Percentiles rank a stretch among this genome's conserved stretches.
Conservation (phyloP, 163 green algal genomes). For the Scenedesmus sp. region DNA sequence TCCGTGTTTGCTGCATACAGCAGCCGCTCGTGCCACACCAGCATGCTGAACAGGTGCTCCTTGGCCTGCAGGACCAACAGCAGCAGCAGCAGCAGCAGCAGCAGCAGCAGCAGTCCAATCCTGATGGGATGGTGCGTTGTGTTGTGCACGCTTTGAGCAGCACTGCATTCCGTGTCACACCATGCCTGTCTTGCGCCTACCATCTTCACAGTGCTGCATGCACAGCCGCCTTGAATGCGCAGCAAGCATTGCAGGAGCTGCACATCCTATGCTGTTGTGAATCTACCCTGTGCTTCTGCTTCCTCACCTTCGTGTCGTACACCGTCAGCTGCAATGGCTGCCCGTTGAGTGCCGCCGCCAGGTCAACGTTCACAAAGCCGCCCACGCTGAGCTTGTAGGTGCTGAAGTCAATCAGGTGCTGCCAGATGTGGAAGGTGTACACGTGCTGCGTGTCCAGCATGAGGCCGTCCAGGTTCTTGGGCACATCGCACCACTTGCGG, state of each 20-base stretch:
- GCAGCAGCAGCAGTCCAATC: neutral
- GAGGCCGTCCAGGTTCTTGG: slow-evolving; percentile 35
- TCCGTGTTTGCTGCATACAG: slow-evolving; percentile 32
- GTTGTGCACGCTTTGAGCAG: neutral
- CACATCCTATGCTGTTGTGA: too few relatives aligned
- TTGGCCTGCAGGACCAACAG: slow-evolving; percentile 9
- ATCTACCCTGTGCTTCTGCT: too few relatives aligned
- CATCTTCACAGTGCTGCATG: too few relatives aligned
- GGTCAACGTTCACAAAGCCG: slow-evolving; percentile 49
- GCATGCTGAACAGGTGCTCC: slow-evolving; percentile 50
- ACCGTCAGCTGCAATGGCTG: slow-evolving; percentile 58
- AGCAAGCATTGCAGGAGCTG: too few relatives aligned
- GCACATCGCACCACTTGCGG: slow-evolving; percentile 55
- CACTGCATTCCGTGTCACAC: too few relatives aligned
- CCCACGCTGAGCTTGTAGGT: slow-evolving; percentile 51
- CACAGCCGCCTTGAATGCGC: too few relatives aligned
- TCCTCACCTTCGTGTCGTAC: slow-evolving; percentile 45
- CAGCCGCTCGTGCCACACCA: slow-evolving; percentile 59
- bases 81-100: neutral
- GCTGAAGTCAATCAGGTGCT: slow-evolving; percentile 57
- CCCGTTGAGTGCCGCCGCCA: slow-evolving; percentile 50
- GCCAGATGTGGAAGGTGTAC: slow-evolving; percentile 60
- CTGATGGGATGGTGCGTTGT: neutral
- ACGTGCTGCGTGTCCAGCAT: slow-evolving; percentile 32
- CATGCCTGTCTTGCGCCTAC: too few relatives aligned